Conservation (phyloP, 2,329 filamentous ascomycete genomes). For the Hypomyces rosellus region DNA sequence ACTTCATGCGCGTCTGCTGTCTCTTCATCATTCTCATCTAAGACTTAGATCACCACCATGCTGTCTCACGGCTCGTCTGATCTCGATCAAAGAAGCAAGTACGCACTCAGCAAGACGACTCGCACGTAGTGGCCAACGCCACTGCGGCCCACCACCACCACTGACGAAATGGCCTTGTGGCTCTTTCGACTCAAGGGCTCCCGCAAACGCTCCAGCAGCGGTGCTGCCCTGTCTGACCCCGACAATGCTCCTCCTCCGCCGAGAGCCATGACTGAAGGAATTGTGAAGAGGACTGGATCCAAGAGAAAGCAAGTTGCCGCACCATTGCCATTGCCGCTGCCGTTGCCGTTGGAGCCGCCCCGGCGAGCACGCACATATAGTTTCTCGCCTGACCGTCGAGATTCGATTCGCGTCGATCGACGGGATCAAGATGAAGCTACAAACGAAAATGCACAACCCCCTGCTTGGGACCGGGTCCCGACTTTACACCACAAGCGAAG, state of each 20-base stretch:
- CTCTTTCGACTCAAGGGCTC: slow-evolving; percentile 71
- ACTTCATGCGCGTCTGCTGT: slow-evolving; percentile 7
- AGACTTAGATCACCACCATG: slow-evolving; percentile 10
- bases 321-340: slow-evolving; percentile 13
- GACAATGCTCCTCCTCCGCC: slow-evolving; percentile 35
- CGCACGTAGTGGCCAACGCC: slow-evolving; percentile 13
- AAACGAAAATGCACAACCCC: slow-evolving; percentile 13
- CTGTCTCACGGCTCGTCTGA: slow-evolving; percentile 9
- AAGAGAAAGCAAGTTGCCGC: slow-evolving; percentile 40
- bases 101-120: slow-evolving; percentile 22
- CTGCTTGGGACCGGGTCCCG: slow-evolving; percentile 28
- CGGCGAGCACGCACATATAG: slow-evolving; percentile 49
- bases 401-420: slow-evolving; percentile 41
- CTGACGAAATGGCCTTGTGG: slow-evolving; percentile 66
- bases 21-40: background rate
- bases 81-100: slow-evolving; percentile 5
- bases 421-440: slow-evolving; percentile 7
- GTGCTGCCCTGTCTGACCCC: slow-evolving; percentile 49
- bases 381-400: slow-evolving; percentile 55
- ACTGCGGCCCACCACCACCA: slow-evolving; percentile 18
- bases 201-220: slow-evolving; percentile 50
- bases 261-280: slow-evolving; percentile 30
- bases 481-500: slow-evolving; percentile 55
- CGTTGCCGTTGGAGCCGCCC: slow-evolving; percentile 41
- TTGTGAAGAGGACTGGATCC: slow-evolving; percentile 18